Evolutionary conservation across 768 basidiomycete species (phyloP), one percentile per base, ranked within the genome.

Genomic region (Galerina sulciceps): DNA sequence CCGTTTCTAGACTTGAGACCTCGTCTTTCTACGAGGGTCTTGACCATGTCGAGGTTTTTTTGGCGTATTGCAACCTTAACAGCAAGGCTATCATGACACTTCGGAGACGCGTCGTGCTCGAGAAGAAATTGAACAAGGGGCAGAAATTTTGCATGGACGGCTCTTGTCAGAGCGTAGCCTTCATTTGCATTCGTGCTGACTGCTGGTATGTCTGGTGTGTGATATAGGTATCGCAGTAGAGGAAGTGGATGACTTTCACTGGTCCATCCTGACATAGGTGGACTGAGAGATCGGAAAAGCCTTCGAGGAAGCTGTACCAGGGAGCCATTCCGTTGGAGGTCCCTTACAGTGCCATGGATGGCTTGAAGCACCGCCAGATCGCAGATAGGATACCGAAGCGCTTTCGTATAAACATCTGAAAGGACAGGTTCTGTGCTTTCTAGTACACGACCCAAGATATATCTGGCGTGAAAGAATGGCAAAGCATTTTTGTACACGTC

Each of bases 111-210:
- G 3, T 86, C 89, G 17, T 86, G 76, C 2, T 77, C 75, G 48
- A 97, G 84, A 14, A 98, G 79, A 63, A 92, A 88, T 20, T 71
- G 75, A 1, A 94, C 77, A 8, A 97, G 82, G 3, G 87, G 85
- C 1, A 79, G 54, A 61, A 88, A 88, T 18, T 77, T 76, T 0
- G 83, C 85, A 37, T 87, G 79, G 1, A 94, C 91, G 1, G 95
- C 93, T 62, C 84, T 87, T 14, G 86, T 86, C 40, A 97, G 84
- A 0, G 90, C 88, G 67, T 95, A 97, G 1, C 95, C 96, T 2
- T 83, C 79, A 70, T 91, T 80, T 8, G 90, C 84, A 70, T 96
- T 85, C 11, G 81, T 67, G 31, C 87, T 75, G 1, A 86, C 82
- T 1, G 65, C 55, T 18, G 79, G 65, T 15, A 81, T 68, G 8